These are phyloP conservation scores for Globisporangium iwayamae DNA, from an alignment of 352 stramenopile species.

Conservation along the genomic window DNA sequence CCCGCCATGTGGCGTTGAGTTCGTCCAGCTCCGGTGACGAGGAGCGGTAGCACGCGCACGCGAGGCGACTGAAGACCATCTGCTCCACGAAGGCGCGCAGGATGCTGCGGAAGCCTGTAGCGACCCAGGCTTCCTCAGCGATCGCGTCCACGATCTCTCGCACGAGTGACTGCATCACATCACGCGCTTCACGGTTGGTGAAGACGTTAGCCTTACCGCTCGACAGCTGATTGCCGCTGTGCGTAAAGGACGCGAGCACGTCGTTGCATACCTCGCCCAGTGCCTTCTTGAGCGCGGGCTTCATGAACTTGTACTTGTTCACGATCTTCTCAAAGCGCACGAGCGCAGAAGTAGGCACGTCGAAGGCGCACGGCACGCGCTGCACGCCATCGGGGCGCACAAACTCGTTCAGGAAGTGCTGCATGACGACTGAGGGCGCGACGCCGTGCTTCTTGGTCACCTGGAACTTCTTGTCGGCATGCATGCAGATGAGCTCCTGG, in stretches of 20 bases:
- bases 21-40: constrained; percentile 59
- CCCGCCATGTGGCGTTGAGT: constrained; percentile 62
- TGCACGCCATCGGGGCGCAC: constrained; percentile 10
- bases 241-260: constrained; percentile 54
- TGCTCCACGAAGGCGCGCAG: constrained; percentile 63
- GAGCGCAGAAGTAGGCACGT: constrained; percentile 43
- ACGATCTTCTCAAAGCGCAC: constrained; percentile 74
- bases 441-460: constrained; percentile 13
- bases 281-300: constrained; percentile 55
- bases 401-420: constrained; percentile 44
- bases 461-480: constrained; percentile 38
- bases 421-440: constrained; percentile 15
- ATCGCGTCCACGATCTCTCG: constrained; percentile 60
- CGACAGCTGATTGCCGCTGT: constrained; percentile 13
- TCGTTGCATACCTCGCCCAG: constrained; percentile 62
- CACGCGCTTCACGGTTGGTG: constrained; percentile 39
- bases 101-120: constrained; percentile 19
- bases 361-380: constrained; percentile 29
- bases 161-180: constrained; percentile 72
- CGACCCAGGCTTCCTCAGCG: constrained; percentile 31
- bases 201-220: constrained; percentile 32
- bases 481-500: constrained; percentile 41
- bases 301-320: constrained; percentile 50
- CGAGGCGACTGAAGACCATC: constrained; percentile 72
- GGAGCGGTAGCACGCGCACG: constrained; percentile 54